A percentile compares a stretch with the other conserved stretches of the same genome.
Evolutionary conservation across 345 rosid species (phyloP).

Genomic region (Eutrema japonicum): DNA sequence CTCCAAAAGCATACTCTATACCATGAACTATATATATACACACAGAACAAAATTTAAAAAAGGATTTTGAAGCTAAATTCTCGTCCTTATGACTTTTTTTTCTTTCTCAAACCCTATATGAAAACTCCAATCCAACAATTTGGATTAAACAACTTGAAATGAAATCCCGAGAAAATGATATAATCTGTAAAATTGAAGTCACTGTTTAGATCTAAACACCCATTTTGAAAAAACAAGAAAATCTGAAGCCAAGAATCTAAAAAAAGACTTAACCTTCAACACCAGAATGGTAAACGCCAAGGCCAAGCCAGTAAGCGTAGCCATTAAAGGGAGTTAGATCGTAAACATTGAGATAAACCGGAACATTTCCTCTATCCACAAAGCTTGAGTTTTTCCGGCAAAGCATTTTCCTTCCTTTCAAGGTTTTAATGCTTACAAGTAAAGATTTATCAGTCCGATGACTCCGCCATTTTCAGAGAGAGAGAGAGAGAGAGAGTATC

Average conservation of each 20-base stretch:
- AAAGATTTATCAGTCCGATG: conserved; percentile 9
- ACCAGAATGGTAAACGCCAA: conserved; percentile 97
- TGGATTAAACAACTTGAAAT: neutral
- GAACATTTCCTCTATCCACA: conserved; percentile 73
- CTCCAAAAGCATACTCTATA: conserved; percentile 93
- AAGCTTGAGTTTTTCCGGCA: conserved; percentile 62
- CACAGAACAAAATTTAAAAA: neutral
- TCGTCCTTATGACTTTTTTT: too few relatives aligned
- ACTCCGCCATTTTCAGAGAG: conserved; percentile 6
- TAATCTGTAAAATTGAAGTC: neutral
- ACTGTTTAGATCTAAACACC: conserved; percentile 24
- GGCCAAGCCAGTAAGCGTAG: conserved; percentile 96
- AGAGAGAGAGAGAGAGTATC: neutral
- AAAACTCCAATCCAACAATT: too few relatives aligned
- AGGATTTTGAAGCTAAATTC: neutral
- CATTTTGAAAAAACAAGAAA: neutral
- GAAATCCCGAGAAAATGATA: conserved; percentile 29
- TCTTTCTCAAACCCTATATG: too few relatives aligned
- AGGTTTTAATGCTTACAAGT: conserved; percentile 12
- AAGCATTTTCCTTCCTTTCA: conserved; percentile 52
- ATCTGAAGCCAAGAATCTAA: neutral
- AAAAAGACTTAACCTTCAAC: conserved; percentile 75
- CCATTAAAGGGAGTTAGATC: conserved; percentile 97
- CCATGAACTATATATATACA: conserved; percentile 71
- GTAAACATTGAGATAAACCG: conserved; percentile 91